phyloP scores from a whole-genome alignment of 2,329 filamentous ascomycete species.

The Thelonectria rubi region DNA sequence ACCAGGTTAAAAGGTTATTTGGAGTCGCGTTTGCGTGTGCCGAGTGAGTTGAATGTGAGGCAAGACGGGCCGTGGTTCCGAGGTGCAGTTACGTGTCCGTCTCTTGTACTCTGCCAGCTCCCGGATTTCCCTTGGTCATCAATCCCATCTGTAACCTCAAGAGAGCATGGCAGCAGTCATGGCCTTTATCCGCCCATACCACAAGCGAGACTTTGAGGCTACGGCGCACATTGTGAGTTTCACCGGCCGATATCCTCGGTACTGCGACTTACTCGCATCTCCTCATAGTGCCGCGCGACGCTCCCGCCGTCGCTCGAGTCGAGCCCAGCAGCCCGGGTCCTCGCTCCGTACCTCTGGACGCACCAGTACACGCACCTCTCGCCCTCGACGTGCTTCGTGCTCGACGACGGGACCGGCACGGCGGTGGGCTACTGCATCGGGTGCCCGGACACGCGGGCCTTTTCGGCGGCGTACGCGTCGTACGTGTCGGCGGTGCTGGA shows the following conservation, averaged over 20 bases:
- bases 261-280: not conserved
- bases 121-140: not conserved
- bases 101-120: no score
- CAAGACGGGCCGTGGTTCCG: not conserved
- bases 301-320: slow-evolving; percentile 54
- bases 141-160: not conserved
- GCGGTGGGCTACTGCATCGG: slow-evolving; percentile 62
- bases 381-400: slow-evolving; percentile 56
- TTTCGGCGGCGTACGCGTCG: slow-evolving; percentile 49
- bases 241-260: not conserved
- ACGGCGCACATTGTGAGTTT: slow-evolving; percentile 53
- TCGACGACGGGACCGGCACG: slow-evolving; percentile 56
- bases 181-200: slow-evolving; percentile 57
- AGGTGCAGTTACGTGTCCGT: no score
- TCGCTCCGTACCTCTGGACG: slow-evolving; percentile 61
- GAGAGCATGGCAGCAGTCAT: slow-evolving; percentile 38
- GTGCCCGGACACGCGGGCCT: slow-evolving; percentile 53
- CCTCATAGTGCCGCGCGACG: slow-evolving; percentile 57
- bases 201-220: slow-evolving; percentile 51
- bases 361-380: slow-evolving; percentile 60
- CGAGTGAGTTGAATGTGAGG: not conserved
- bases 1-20: not conserved
- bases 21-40: not conserved
- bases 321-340: slow-evolving; percentile 46
- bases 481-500: slow-evolving; percentile 52